Base-by-base conservation (phyloP, 2,329 filamentous ascomycete genomes). In the Microdochium trichocladiopsis region DNA sequence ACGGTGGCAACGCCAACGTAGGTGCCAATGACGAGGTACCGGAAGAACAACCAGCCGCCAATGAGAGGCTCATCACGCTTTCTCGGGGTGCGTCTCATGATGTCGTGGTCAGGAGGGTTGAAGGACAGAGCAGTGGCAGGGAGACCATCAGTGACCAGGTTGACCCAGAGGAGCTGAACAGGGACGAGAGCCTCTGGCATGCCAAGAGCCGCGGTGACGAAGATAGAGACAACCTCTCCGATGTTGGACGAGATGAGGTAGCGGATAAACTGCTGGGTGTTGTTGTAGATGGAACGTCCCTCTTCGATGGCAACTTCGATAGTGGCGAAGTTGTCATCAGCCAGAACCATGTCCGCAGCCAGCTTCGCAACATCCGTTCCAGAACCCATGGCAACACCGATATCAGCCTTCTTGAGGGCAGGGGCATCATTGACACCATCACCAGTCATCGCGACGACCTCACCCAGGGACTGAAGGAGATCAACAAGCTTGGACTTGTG, bases 241-340 rank as follows among this genome's bases (percentile, higher is more conserved):
- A 99, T 99, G 76, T 99, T 99, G 58, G 93, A 97, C 9, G 93
- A 97, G 69, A 99, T 99, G 56, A 99, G 82, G 70, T 99, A 99
- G 49, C 95, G 90, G 72, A 99, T 99, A 72, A 99, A 99, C 69
- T 99, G 94, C 69, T 99, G 94, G 5, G 94, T 99, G 79, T 99
- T 99, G 85, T 94, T 97, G 82, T 96, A 99, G 73, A 99, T 99
- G 57, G 92, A 92, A 57, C 94, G 88, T 51, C 94, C 94, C 73
- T 99, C 94, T 69, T 99, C 94, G 57, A 99, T 92, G 49, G 94
- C 94, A 52, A 90, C 79, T 69, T 96, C 90, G 60, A 99, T 99
- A 3, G 94, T 99, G 56, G 94, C 94, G 70, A 99, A 99, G 78
- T 99, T 99, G 74, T 96, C 91, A 72, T 99, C 95, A 24, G 92